A percentile compares a stretch with the other conserved stretches of the same genome.
phyloP scores from a whole-genome alignment of 2,329 filamentous ascomycete genomes.

The Stachybotrys echinatus region DNA sequence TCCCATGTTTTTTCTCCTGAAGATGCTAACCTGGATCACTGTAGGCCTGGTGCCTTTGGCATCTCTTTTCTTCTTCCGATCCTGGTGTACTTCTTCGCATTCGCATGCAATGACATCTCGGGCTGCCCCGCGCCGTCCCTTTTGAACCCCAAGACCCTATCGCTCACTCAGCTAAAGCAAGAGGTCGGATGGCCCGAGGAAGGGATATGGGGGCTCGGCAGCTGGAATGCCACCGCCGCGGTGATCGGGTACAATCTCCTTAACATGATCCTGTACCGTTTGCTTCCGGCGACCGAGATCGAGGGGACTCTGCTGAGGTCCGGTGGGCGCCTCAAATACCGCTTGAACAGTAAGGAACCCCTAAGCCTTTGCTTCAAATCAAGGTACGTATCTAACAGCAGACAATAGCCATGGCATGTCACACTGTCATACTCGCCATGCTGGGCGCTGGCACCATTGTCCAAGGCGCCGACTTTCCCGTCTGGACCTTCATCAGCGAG shows the following conservation, averaged over 20 bases:
- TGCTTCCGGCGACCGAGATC: conserved; percentile 68
- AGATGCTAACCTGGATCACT: neutral
- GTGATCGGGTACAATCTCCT: conserved; percentile 74
- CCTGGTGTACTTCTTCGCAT: conserved; percentile 72
- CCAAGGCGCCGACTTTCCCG: conserved; percentile 74
- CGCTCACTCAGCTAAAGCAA: conserved; percentile 65
- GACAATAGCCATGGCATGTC: conserved; percentile 65
- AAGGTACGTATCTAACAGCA: conserved; percentile 7
- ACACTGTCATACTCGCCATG: conserved; percentile 64
- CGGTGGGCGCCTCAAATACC: conserved; percentile 75
- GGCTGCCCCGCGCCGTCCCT: conserved; percentile 85
- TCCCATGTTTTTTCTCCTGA: neutral
- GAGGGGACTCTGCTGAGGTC: conserved; percentile 66
- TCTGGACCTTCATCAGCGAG: conserved; percentile 91
- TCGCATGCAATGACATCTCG: conserved; percentile 87
- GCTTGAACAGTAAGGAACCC: conserved; percentile 72
- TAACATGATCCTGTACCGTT: conserved; percentile 66
- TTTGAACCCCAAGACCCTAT: conserved; percentile 65
- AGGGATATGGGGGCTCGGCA: conserved; percentile 66
- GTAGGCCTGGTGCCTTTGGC: conserved; percentile 66
- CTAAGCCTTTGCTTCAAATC: conserved; percentile 6
- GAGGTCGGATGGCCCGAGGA: conserved; percentile 77
- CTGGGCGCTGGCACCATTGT: conserved; percentile 68
- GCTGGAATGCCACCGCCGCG: conserved; percentile 62
- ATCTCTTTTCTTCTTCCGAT: conserved; percentile 79